These are phyloP conservation scores for Stemphylium lycopersici DNA, from an alignment of 2,329 filamentous ascomycete genomes.

Conservation along the genomic window DNA sequence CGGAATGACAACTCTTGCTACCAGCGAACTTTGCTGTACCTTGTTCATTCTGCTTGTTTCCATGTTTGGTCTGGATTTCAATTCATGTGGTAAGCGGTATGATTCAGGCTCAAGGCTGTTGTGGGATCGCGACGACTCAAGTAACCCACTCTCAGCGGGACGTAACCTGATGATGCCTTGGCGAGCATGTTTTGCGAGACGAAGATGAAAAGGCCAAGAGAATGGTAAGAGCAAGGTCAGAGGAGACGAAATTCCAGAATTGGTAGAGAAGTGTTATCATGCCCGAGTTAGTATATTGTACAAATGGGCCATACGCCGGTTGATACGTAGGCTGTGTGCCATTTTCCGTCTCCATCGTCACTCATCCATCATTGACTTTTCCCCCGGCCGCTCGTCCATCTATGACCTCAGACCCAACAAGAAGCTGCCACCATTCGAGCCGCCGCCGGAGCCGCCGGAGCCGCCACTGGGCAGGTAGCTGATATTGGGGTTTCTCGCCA, in stretches of 20 bases:
- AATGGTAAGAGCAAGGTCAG: background rate
- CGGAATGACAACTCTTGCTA: conserved; percentile 9
- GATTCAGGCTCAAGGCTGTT: background rate
- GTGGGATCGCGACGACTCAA: no score
- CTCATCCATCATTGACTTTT: conserved; percentile 3
- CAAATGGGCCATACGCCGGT: conserved; percentile 24
- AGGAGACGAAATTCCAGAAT: conserved; percentile 1
- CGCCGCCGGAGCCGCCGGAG: conserved; percentile 57
- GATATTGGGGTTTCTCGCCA: conserved; percentile 91
- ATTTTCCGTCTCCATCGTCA: conserved; percentile 9
- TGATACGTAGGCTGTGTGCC: conserved; percentile 34
- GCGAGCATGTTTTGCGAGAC: background rate
- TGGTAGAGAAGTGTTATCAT: conserved; percentile 16
- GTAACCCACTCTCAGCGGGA: no score
- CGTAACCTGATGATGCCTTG: no score
- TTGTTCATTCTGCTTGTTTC: background rate
- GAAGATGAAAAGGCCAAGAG: background rate
- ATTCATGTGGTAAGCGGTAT: background rate
- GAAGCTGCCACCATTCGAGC: conserved; percentile 68
- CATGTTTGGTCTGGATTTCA: background rate
- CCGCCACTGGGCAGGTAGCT: conserved; percentile 88
- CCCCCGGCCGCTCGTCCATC: background rate
- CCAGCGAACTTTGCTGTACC: background rate
- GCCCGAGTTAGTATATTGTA: conserved; percentile 35
- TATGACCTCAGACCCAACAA: conserved; percentile 67